phyloP scores from a whole-genome alignment of 305 asterid genomes.

The Solanum aculeatissimum region DNA sequence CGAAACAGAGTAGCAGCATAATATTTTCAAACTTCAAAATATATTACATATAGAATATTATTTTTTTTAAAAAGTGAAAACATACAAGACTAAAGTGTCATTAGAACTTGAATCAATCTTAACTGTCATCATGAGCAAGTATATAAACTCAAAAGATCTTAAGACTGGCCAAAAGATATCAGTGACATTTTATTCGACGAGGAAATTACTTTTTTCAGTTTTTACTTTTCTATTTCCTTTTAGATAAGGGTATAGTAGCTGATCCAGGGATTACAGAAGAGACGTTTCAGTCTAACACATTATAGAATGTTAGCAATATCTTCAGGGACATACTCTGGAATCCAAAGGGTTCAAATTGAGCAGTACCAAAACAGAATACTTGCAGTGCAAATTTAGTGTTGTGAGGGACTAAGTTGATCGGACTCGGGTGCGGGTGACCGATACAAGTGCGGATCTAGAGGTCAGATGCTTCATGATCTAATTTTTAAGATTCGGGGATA shows the following conservation, averaged over 20 bases:
- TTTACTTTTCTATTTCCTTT: not conserved
- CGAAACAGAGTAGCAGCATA: conserved; percentile 3
- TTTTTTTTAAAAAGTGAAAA: not conserved
- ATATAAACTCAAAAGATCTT: not conserved
- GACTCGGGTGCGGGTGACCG: too few relatives aligned
- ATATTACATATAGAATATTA: not conserved
- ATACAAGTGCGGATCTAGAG: too few relatives aligned
- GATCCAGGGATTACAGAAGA: not conserved
- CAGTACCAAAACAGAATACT: too few relatives aligned
- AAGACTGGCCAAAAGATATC: not conserved
- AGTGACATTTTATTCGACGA: not conserved
- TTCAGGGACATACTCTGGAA: too few relatives aligned
- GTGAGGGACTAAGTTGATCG: too few relatives aligned
- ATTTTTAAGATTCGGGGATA: too few relatives aligned
- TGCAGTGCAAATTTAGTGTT: too few relatives aligned
- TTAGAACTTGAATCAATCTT: not conserved
- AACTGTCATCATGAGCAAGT: not conserved
- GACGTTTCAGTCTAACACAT: not conserved
- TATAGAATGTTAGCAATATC: not conserved
- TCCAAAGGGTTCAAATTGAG: too few relatives aligned
- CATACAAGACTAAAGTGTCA: not conserved
- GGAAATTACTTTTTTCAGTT: not conserved
- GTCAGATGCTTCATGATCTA: too few relatives aligned
- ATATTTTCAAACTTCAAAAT: not conserved
- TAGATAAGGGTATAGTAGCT: not conserved